phyloP scores from a whole-genome alignment of 1,284 basidiomycete species.

The Limonomyces culmigenus region DNA sequence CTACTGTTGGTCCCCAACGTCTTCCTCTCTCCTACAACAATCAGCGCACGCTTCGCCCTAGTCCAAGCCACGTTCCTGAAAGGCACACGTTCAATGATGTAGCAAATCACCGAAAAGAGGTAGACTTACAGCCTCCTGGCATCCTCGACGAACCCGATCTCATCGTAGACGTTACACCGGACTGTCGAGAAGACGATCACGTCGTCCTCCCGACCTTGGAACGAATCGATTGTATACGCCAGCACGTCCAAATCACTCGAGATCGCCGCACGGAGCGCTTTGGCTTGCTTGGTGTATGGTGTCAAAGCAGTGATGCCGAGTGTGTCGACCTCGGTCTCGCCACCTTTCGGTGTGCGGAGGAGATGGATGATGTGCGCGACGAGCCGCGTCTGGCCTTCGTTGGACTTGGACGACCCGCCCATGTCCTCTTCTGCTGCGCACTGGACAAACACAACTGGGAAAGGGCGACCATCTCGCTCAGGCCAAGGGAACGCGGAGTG shows the following conservation, averaged over 20 bases:
- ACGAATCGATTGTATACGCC: slow-evolving; percentile 52
- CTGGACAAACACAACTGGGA: slow-evolving; percentile 38
- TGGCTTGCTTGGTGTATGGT: slow-evolving; percentile 39
- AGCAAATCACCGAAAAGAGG: no score
- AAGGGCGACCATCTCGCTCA: slow-evolving; percentile 11
- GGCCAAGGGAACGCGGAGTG: slow-evolving; percentile 41
- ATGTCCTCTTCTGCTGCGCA: slow-evolving; percentile 40
- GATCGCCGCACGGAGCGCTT: slow-evolving; percentile 22
- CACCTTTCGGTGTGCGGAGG: slow-evolving; percentile 13
- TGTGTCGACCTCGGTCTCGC: slow-evolving; percentile 1
- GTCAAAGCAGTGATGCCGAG: slow-evolving; percentile 32
- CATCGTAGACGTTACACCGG: slow-evolving; percentile 35
- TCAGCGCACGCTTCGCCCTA: background rate
- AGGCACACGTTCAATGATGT: no score
- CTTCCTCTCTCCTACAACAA: background rate
- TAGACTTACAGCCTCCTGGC: slow-evolving; percentile 35
- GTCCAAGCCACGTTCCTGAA: background rate
- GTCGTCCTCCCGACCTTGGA: slow-evolving; percentile 63
- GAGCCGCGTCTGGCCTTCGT: slow-evolving; percentile 35
- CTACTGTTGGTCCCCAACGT: background rate
- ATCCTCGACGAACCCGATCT: slow-evolving; percentile 61
- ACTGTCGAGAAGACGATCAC: slow-evolving; percentile 60
- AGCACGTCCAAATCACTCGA: slow-evolving; percentile 19
- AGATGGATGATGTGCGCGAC: slow-evolving; percentile 25
- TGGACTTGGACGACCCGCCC: slow-evolving; percentile 42